A percentile compares a stretch with the other conserved stretches of the same genome.
Conservation (phyloP, 2,329 filamentous ascomycete genomes). For the Bipolaris gigantea region DNA sequence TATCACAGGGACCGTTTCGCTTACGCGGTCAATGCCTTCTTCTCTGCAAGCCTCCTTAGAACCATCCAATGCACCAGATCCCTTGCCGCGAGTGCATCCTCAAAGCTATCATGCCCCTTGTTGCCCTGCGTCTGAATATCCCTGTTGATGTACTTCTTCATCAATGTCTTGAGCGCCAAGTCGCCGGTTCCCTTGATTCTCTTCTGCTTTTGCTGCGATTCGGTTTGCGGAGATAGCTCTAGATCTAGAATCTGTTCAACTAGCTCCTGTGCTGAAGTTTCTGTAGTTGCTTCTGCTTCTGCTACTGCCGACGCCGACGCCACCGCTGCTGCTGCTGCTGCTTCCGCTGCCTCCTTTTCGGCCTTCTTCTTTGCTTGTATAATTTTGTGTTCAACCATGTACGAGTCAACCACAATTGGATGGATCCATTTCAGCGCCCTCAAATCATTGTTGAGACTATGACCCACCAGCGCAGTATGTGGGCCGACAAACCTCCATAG, state of each 20-base stretch:
- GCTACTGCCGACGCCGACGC: no score
- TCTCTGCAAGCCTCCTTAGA: constrained; percentile 17
- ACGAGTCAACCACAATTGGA: constrained; percentile 50
- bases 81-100: constrained; percentile 85
- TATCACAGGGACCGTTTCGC: neutral
- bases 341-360: constrained; percentile 6
- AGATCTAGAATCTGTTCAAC: neutral
- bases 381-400: constrained; percentile 25
- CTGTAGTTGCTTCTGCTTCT: neutral
- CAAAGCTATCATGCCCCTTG: constrained; percentile 80
- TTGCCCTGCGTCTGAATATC: constrained; percentile 77
- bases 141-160: constrained; percentile 77
- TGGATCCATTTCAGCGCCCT: constrained; percentile 55
- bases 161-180: constrained; percentile 70
- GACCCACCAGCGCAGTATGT: constrained; percentile 54
- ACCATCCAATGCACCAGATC: constrained; percentile 85
- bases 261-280: neutral
- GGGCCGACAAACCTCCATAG: constrained; percentile 52
- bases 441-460: constrained; percentile 51
- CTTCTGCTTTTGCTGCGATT: constrained; percentile 4
- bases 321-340: neutral
- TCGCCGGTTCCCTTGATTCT: constrained; percentile 6
- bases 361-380: constrained; percentile 7
- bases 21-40: neutral
- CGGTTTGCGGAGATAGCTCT: neutral